These are phyloP conservation scores for Fraxinus pennsylvanica DNA, from an alignment of 257 asterid genomes.

Conservation along the genomic window DNA sequence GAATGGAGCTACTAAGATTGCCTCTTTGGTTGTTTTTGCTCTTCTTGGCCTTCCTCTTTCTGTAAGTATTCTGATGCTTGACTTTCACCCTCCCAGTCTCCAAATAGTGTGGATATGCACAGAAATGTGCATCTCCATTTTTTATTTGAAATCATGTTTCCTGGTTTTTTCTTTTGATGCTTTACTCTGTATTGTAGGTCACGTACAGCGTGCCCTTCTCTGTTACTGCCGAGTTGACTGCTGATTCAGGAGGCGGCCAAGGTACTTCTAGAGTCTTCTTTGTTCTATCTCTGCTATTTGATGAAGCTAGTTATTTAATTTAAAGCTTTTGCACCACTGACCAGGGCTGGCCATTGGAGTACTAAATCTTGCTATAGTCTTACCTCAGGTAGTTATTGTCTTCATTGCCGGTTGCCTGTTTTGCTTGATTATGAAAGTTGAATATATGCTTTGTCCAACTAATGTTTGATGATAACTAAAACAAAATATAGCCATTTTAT, in stretches of 20 bases:
- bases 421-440: constrained; percentile 15
- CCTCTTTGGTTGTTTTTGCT: constrained; percentile 84
- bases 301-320: background rate
- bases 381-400: constrained; percentile 51
- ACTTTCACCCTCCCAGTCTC: constrained; percentile 12
- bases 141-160: background rate
- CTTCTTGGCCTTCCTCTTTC: constrained; percentile 98
- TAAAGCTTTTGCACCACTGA: constrained; percentile 3
- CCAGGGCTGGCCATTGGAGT: constrained; percentile 99
- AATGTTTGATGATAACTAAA: background rate
- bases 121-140: constrained; percentile 7
- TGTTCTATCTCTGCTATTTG: constrained; percentile 21
- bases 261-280: constrained; percentile 45
- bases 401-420: background rate
- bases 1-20: constrained; percentile 59
- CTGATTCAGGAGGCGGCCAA: constrained; percentile 99
- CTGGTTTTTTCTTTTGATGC: constrained; percentile 18
- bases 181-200: constrained; percentile 50
- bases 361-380: constrained; percentile 7
- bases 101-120: background rate
- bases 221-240: constrained; percentile 94
- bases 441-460: background rate
- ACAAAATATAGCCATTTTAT: background rate
- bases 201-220: constrained; percentile 98
- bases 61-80: constrained; percentile 51